phyloP scores from a whole-genome alignment of 306 rosid genomes.

The Elaeagnus macrophylla region DNA sequence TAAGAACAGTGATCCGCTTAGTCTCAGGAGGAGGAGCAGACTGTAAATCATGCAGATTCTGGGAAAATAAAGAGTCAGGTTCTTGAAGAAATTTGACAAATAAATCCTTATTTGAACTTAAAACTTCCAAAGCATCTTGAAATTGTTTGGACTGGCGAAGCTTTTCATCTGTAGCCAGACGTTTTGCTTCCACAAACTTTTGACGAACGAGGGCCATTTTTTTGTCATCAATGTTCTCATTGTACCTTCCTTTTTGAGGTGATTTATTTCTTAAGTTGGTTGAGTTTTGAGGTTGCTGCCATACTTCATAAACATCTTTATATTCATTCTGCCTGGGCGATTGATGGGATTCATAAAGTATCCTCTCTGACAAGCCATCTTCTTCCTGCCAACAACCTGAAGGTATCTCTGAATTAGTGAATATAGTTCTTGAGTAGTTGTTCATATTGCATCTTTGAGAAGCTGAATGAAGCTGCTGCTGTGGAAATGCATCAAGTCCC shows the following conservation, averaged over 20 bases:
- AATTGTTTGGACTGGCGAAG: conserved; percentile 62
- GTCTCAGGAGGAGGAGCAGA: conserved; percentile 45
- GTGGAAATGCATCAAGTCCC: conserved; percentile 82
- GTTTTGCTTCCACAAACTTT: conserved; percentile 65
- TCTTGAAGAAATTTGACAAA: conserved; percentile 58
- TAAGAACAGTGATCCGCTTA: conserved; percentile 67
- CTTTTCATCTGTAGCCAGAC: conserved; percentile 53
- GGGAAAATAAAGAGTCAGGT: conserved; percentile 43
- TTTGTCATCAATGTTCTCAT: conserved; percentile 36
- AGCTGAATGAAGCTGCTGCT: conserved; percentile 38
- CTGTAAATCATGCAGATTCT: conserved; percentile 40
- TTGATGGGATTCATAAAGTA: conserved; percentile 38
- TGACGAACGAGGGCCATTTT: conserved; percentile 68
- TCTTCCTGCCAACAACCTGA: conserved; percentile 41
- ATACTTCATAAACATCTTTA: conserved; percentile 55
- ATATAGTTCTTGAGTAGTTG: conserved; percentile 33
- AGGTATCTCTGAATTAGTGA: conserved; percentile 37
- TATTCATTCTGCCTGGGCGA: conserved; percentile 34
- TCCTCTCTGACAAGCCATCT: conserved; percentile 40
- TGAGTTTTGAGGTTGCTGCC: conserved; percentile 58
- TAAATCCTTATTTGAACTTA: conserved; percentile 71
- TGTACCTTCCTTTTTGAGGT: conserved; percentile 51
- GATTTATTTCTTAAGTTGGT: conserved; percentile 43
- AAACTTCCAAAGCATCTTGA: conserved; percentile 70
- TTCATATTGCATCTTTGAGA: conserved; percentile 42